These are phyloP conservation scores for Emericellopsis atlantica DNA, from an alignment of 2,329 filamentous ascomycete genomes.

Conservation along the genomic window DNA sequence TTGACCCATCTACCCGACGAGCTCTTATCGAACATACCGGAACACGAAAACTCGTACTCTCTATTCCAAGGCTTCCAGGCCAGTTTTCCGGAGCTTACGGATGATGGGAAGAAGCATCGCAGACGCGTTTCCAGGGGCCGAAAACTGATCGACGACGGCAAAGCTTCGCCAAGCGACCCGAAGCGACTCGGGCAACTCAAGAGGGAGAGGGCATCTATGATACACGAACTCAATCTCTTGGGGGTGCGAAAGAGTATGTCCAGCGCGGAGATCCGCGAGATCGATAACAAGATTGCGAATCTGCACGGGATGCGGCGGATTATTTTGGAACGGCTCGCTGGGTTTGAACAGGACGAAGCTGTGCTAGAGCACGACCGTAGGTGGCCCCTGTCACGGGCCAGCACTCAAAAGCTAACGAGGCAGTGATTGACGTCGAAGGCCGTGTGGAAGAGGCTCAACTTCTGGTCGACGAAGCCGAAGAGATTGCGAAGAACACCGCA, in stretches of 20 bases:
- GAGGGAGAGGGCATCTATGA: slow-evolving; percentile 66
- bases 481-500: slow-evolving; percentile 36
- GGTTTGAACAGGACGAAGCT: slow-evolving; percentile 80
- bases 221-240: slow-evolving; percentile 83
- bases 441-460: slow-evolving; percentile 50
- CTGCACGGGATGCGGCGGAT: slow-evolving; percentile 87
- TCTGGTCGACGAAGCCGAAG: slow-evolving; percentile 44
- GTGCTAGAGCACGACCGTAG: slow-evolving; percentile 78
- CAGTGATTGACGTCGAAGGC: slow-evolving; percentile 50
- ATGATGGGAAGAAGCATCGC: slow-evolving; percentile 59
- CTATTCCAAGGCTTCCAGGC: slow-evolving; percentile 96
- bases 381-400: slow-evolving; percentile 15
- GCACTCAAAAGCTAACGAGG: slow-evolving; percentile 15
- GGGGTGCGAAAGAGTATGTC: slow-evolving; percentile 94
- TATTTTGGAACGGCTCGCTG: slow-evolving; percentile 74
- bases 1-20: slow-evolving; percentile 83
- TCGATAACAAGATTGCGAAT: slow-evolving; percentile 94
- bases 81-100: slow-evolving; percentile 59
- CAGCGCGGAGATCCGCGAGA: slow-evolving; percentile 87
- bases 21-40: slow-evolving; percentile 77
- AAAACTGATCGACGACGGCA: slow-evolving; percentile 59
- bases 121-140: slow-evolving; percentile 62
- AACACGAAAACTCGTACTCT: slow-evolving; percentile 75
- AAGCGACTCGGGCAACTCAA: slow-evolving; percentile 62
- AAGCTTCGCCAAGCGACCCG: slow-evolving; percentile 27